Evolutionary conservation across 2,329 filamentous ascomycete genomes (phyloP), one percentile per base, ranked within the genome.

Genomic region (Metarhizium brunneum): DNA sequence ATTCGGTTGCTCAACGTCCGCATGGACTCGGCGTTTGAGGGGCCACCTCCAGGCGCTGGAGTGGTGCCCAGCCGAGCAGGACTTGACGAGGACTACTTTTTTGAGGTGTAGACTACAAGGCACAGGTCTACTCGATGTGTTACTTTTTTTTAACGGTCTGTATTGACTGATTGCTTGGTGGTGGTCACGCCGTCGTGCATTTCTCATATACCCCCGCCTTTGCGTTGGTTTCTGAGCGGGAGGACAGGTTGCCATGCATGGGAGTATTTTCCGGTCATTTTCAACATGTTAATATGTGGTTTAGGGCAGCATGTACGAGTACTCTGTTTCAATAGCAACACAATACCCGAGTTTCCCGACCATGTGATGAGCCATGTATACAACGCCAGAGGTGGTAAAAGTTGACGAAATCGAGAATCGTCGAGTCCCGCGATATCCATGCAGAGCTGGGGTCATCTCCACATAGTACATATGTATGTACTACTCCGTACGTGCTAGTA

Each of bases 41-140:
- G 82, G 29, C 83, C 82, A 54, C 77, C 78, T 53, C 79, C 79
- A n/a, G 88, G 87, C 45, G 84, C 84, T 5, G 89, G 90, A 14
- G 78, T 83, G 56, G 83, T 96, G 60, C 92, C 94, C 3, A 88
- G 84, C 65, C 78, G 94, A 54, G 88, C 94, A 63, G 92, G 89
- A 0, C 70, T 97, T 61, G 90, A 96, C 69, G 90, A 95, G 61
- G 87, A 96, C 69, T 99, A 95, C 70, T 96, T 87, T 73, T 97
- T 95, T 73, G 89, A 92, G 69, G 79, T 88, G 47, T 88, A 59
- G 42, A 45, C n/a, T 20, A 18, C 16, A 45, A 7, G 16, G 42
- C n/a, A 56, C 18, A 6, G 7, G 47, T 8, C 47, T 35, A 20
- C 25, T 18, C 32, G 20, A 25, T 14, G 25, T 43, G 50, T 52